Evolutionary conservation across 129 eudicot genomes (phyloP), one percentile per base, ranked within the genome.

Genomic region (Tagetes erecta): DNA sequence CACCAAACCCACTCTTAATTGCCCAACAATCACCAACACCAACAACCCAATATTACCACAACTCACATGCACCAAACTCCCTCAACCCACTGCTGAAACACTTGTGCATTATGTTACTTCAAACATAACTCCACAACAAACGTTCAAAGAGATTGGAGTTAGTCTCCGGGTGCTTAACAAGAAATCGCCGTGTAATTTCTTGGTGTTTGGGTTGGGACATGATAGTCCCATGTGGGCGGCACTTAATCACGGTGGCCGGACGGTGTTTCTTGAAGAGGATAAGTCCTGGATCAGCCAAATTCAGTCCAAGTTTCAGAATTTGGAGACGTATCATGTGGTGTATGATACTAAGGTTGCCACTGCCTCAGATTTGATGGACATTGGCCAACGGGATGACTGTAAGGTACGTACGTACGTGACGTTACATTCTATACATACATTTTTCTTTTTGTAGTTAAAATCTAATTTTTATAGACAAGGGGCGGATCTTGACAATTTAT

Each of bases 161-260:
- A 81, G 89, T 41, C 84, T 83, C 3, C 66, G 67, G 0, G 67
- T 91, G n/a, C 84, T 91, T 5, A 47, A 50, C 38, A 84, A 76
- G 67, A 92, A 87, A 53, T 83, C 96, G 8, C 97, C 97, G 0
- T 92, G 96, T 78, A 92, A 92, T 72, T 92, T 92, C 86, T 70
- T 92, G n/a, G 94, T 92, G 10, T 92, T 92, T 46, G 97, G 97
- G 3, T 58, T 92, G 9, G 96, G 94, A 27, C 69, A 80, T 50
- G 97, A 89, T 57, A 87, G 93, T 42, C 86, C 86, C 8, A 80
- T 92, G 87, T 92, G 98, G 98, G 80, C 91, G 11, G 36, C 86
- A 1, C 87, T 92, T 39, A 92, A 92, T 73, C 86, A 87, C 70
- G 89, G 89, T n/a, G 98, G 98, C 37, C 87, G 91, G 2, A 92